These are phyloP conservation scores for Phoma sp. DNA, from an alignment of 2,329 filamentous ascomycete genomes.

Conservation along the genomic window DNA sequence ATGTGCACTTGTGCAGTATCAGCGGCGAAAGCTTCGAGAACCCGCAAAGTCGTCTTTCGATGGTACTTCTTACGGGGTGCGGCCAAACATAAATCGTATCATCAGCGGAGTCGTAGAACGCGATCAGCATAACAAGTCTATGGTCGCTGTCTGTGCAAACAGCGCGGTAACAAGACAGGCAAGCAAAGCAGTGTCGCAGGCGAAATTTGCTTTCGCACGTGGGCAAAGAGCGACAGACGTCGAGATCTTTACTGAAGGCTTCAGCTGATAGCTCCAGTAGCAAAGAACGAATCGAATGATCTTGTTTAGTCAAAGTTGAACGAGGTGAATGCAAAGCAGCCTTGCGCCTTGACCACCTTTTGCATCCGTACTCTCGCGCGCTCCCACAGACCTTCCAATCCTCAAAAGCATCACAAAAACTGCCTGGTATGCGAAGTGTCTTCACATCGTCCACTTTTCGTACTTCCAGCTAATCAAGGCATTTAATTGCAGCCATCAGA, in stretches of 20 bases:
- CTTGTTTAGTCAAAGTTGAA: neutral
- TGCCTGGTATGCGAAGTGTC: neutral
- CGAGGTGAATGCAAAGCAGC: neutral
- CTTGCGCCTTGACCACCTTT: neutral
- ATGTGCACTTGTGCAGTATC: constrained; percentile 26
- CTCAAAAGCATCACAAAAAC: neutral
- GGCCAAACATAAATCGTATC: constrained; percentile 22
- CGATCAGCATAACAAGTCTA: constrained; percentile 15
- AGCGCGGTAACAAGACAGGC: constrained; percentile 13
- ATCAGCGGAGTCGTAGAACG: constrained; percentile 7
- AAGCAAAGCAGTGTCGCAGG: constrained; percentile 21
- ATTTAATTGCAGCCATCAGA: too few relatives aligned
- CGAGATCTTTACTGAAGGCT: constrained; percentile 27
- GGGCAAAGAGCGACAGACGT: constrained; percentile 22
- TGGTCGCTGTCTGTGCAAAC: constrained; percentile 35
- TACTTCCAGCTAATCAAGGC: too few relatives aligned
- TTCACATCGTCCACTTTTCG: too few relatives aligned
- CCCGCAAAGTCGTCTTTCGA: constrained; percentile 11
- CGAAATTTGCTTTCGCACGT: constrained; percentile 30
- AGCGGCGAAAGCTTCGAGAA: constrained; percentile 13
- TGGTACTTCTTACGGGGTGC: constrained; percentile 15
- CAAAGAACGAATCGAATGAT: neutral
- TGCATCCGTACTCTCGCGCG: neutral
- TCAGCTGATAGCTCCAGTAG: constrained; percentile 6
- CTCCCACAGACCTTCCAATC: neutral